phyloP scores from a whole-genome alignment of 805 yeast species.

The Yarrowia deformans region DNA sequence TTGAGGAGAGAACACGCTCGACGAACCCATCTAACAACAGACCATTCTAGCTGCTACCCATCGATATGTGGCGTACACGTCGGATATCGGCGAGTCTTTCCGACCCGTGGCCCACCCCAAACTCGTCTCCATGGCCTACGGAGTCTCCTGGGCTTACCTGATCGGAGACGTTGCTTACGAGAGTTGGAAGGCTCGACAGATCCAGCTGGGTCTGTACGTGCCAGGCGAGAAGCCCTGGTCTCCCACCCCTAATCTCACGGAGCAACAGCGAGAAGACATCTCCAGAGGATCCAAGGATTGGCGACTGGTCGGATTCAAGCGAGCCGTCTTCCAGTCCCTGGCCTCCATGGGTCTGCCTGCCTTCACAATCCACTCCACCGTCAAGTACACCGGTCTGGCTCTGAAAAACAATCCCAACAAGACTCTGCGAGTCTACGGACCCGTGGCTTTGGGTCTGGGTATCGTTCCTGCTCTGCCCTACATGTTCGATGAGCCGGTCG shows the following conservation, averaged over 20 bases:
- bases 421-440: slow-evolving; percentile 67
- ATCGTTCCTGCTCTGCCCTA: slow-evolving; percentile 81
- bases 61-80: slow-evolving; percentile 84
- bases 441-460: slow-evolving; percentile 78
- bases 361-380: slow-evolving; percentile 77
- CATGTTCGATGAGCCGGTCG: slow-evolving; percentile 83
- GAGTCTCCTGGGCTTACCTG: slow-evolving; percentile 76
- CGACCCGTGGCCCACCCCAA: slow-evolving; percentile 79
- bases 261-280: slow-evolving; percentile 47
- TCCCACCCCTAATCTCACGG: slow-evolving; percentile 54
- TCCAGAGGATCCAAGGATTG: slow-evolving; percentile 65
- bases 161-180: slow-evolving; percentile 77
- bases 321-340: slow-evolving; percentile 80
- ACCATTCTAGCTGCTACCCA: slow-evolving; percentile 70
- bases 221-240: slow-evolving; percentile 77
- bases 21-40: slow-evolving; percentile 11
- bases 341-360: slow-evolving; percentile 92
- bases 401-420: slow-evolving; percentile 63
- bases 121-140: slow-evolving; percentile 71
- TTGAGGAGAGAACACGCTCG: no score
- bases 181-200: slow-evolving; percentile 65
- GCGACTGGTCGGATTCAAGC: slow-evolving; percentile 67
- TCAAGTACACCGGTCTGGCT: slow-evolving; percentile 68
- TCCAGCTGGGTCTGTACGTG: slow-evolving; percentile 67
- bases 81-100: slow-evolving; percentile 86